phyloP scores from a whole-genome alignment of 2,329 filamentous ascomycete species.

The Hypoxylon sp. region DNA sequence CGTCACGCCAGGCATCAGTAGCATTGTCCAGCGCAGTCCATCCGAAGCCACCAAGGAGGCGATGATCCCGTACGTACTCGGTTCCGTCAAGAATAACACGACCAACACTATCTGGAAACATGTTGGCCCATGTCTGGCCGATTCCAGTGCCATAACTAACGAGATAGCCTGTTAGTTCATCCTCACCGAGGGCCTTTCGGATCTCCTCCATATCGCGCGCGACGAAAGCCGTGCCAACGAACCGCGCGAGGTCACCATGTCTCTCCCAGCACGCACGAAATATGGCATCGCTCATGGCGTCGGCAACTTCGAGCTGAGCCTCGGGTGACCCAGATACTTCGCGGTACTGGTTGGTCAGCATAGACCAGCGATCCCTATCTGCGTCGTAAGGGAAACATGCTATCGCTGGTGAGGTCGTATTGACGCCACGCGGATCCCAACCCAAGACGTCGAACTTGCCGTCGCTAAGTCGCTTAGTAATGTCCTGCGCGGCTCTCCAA shows the following conservation, averaged over 20 bases:
- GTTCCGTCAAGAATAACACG: slow-evolving; percentile 66
- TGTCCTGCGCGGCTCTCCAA: slow-evolving; percentile 57
- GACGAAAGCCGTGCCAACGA: slow-evolving; percentile 63
- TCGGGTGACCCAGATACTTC: slow-evolving; percentile 55
- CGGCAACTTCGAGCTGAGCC: slow-evolving; percentile 60
- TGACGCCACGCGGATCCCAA: slow-evolving; percentile 70
- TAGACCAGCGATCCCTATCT: slow-evolving; percentile 63
- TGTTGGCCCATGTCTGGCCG: slow-evolving; percentile 65
- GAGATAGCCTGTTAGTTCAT: slow-evolving; percentile 64
- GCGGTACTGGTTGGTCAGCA: slow-evolving; percentile 58
- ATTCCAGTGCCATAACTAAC: slow-evolving; percentile 68
- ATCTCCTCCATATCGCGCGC: slow-evolving; percentile 66
- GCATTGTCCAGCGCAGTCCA: slow-evolving; percentile 65
- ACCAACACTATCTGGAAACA: slow-evolving; percentile 65
- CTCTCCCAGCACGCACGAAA: slow-evolving; percentile 61
- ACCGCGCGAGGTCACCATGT: slow-evolving; percentile 63
- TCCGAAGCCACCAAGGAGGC: slow-evolving; percentile 62
- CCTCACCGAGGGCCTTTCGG: slow-evolving; percentile 61
- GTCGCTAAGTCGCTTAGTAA: slow-evolving; percentile 60
- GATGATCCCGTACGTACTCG: slow-evolving; percentile 63
- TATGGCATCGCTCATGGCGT: slow-evolving; percentile 63
- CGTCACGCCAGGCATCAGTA: slow-evolving; percentile 65
- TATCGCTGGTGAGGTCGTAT: slow-evolving; percentile 61
- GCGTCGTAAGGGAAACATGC: slow-evolving; percentile 64
- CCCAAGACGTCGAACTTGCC: slow-evolving; percentile 64